Evolutionary conservation across 768 basidiomycete genomes (phyloP), one percentile per base, ranked within the genome.

Genomic region (Cubamyces lactineus): DNA sequence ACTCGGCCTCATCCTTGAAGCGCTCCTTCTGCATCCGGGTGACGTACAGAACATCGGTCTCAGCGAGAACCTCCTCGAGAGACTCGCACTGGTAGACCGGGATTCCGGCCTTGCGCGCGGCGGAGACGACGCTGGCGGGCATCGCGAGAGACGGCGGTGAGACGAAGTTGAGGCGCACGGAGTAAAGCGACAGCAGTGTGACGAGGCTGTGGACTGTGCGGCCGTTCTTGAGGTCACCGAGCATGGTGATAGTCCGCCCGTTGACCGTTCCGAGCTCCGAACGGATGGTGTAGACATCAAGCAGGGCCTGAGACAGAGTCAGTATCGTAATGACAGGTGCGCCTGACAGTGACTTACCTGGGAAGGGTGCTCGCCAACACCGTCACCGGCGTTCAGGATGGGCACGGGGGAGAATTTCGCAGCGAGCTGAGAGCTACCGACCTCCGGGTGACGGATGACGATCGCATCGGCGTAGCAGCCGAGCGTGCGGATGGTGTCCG

Each of bases 251-350:
- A 15, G 92, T 94, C 53, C 92, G 89, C 41, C 96, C 97, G 72
- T 98, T 98, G 66, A 98, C 95, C 0, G 96, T 97, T 57, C 97
- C 97, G 53, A 99, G 84, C 76, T 99, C 97, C 51, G 95, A 97
- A 62, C 96, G 92, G 66, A 98, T 98, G 43, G 95, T 97, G 76
- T 92, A 98, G 17, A 94, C 83, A 68, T 95, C 93, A 66, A 95
- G 75, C 9, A 95, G 79, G 2, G 92, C 92, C 88, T 92, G 50
- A 13, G 58, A 17, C 19, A n/a, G 42, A 47, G 41, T 49, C 34
- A 55, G 64, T 34, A 34, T 24, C 5, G 47, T 28, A 21, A 40
- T 38, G 24, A 3, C 3, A n/a, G 2, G 11, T 21, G n/a, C 1
- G 6, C 3, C 2, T 34, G 3, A 9, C 12, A 28, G 6, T 16